These are phyloP conservation scores for Aspergillus sp. DNA, from an alignment of 2,329 filamentous ascomycete species.

Conservation along the genomic window DNA sequence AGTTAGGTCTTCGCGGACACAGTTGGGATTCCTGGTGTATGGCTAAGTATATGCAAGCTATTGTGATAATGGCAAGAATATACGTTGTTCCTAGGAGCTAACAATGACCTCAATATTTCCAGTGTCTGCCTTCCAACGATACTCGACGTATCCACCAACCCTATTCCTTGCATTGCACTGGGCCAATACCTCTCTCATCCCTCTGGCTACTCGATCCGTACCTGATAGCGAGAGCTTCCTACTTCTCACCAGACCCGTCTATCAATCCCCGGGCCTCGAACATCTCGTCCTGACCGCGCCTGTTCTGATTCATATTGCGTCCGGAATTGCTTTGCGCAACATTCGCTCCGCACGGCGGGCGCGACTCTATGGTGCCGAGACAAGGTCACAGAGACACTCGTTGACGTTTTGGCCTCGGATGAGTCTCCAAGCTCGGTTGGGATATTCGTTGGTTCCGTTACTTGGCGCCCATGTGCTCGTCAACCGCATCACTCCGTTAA, in stretches of 20 bases:
- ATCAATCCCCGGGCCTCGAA: conserved; percentile 80
- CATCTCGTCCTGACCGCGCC: conserved; percentile 77
- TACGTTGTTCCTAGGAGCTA: not conserved
- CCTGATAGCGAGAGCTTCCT: conserved; percentile 79
- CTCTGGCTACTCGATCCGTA: conserved; percentile 71
- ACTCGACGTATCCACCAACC: conserved; percentile 82
- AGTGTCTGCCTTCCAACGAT: conserved; percentile 80
- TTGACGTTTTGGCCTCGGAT: conserved; percentile 67
- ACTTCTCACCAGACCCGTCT: conserved; percentile 86
- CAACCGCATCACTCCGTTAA: conserved; percentile 74
- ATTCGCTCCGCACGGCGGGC: conserved; percentile 72
- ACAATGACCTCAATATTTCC: not conserved
- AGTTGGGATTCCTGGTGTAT: conserved; percentile 75
- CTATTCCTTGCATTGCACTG: conserved; percentile 77
- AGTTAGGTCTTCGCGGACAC: conserved; percentile 65
- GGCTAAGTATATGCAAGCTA: not conserved
- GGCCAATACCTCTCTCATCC: conserved; percentile 78
- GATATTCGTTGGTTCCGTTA: conserved; percentile 69
- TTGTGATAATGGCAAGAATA: not conserved
- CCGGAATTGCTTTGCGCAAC: conserved; percentile 75
- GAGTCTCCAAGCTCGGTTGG: conserved; percentile 69
- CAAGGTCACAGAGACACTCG: conserved; percentile 51
- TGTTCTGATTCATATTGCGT: conserved; percentile 71
- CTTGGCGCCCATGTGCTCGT: conserved; percentile 71
- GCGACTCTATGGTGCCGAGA: conserved; percentile 72